Conservation (phyloP, 2,329 filamentous ascomycete species). For the Mycosphaerelloides madeirae region DNA sequence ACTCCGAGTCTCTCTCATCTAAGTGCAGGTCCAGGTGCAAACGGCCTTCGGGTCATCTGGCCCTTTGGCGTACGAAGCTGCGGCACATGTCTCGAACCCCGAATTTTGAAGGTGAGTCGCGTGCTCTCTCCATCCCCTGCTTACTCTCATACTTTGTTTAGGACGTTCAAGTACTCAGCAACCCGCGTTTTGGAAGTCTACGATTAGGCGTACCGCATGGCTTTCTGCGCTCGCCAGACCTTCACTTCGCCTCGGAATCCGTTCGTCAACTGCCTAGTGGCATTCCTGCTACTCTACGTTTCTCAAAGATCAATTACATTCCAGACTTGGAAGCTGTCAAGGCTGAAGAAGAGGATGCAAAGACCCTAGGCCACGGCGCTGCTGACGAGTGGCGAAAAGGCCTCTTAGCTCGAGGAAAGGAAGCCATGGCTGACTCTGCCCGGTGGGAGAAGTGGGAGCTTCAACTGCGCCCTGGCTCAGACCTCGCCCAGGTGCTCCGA, state of each 20-base stretch:
- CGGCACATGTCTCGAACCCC: constrained; percentile 57
- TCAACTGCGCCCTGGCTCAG: constrained; percentile 23
- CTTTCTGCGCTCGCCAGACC: constrained; percentile 55
- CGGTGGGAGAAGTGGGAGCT: constrained; percentile 73
- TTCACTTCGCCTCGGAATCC: constrained; percentile 56
- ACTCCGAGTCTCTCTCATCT: constrained; percentile 40
- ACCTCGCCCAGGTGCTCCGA: constrained; percentile 28
- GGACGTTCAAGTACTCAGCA: constrained; percentile 65
- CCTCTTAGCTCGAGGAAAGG: constrained; percentile 58
- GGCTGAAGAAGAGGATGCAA: constrained; percentile 59
- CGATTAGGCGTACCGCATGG: constrained; percentile 66
- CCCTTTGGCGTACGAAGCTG: constrained; percentile 65
- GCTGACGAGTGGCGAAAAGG: constrained; percentile 77
- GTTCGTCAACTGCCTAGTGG: constrained; percentile 50
- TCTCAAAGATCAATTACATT: constrained; percentile 64
- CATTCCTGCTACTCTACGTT: constrained; percentile 44
- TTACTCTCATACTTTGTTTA: constrained; percentile 32
- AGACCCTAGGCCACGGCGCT: constrained; percentile 61
- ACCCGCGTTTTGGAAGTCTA: constrained; percentile 43
- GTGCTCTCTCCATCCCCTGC: background rate
- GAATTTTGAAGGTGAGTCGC: constrained; percentile 59
- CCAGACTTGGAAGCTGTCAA: constrained; percentile 59
- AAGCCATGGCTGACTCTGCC: constrained; percentile 56
- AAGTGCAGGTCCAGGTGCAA: constrained; percentile 58
- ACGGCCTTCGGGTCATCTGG: constrained; percentile 63